Conservation (phyloP, 2,329 filamentous ascomycete species). For the Diaporthe caulivora region DNA sequence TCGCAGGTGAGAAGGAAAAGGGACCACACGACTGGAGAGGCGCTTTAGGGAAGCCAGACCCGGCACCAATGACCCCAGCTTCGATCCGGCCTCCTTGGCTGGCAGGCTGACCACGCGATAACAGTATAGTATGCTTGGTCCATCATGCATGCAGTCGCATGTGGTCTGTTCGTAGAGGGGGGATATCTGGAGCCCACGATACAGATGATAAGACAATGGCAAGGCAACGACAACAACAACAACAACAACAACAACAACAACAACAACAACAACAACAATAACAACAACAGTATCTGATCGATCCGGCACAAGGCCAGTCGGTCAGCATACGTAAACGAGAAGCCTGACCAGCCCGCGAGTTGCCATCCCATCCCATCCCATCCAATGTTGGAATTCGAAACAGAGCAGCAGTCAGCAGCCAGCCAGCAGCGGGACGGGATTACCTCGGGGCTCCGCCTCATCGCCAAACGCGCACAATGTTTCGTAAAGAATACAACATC, state of each 20-base stretch:
- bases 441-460: constrained; percentile 31
- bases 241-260: neutral
- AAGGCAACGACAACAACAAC: too few relatives aligned
- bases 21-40: neutral
- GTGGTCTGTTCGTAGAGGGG: neutral
- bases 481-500: constrained; percentile 28
- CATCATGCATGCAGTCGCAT: constrained; percentile 7
- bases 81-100: constrained; percentile 27
- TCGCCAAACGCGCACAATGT: constrained; percentile 27
- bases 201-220: neutral
- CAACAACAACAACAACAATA: neutral
- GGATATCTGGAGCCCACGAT: neutral
- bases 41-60: constrained; percentile 20
- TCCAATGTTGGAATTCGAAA: constrained; percentile 11
- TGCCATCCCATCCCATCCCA: neutral
- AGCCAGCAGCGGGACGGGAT: constrained; percentile 7
- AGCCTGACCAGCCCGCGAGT: too few relatives aligned
- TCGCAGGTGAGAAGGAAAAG: neutral
- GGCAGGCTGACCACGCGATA: constrained; percentile 11
- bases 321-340: neutral
- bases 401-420: constrained; percentile 1
- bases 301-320: neutral
- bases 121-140: constrained; percentile 1
- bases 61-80: constrained; percentile 2
- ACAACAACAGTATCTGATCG: neutral